Percentiles rank a stretch among this genome's conserved stretches.
Conservation (phyloP, 305 asterid species). For the Caryopteris hybrid region DNA sequence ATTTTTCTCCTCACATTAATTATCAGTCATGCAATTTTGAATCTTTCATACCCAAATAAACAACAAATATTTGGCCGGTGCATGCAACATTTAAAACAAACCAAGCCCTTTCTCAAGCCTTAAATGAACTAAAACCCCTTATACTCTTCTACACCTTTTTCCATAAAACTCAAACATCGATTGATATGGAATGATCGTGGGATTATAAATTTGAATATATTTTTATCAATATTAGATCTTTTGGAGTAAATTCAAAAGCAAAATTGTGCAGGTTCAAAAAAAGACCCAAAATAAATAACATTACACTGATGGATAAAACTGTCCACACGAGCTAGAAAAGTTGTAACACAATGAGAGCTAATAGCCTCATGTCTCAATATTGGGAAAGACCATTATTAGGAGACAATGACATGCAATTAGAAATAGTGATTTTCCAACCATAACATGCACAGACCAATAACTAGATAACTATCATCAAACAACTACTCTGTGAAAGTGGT, state of each 20-base stretch:
- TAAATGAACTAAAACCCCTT: too few species aligned
- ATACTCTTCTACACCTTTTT: too few species aligned
- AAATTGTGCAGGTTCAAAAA: too few species aligned
- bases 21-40: not conserved
- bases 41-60: not conserved
- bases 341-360: too few species aligned
- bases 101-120: not conserved
- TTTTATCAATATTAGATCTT: too few species aligned
- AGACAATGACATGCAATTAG: conserved; percentile 16
- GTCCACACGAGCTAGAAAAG: too few species aligned
- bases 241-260: too few species aligned
- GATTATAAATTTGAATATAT: too few species aligned
- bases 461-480: not conserved
- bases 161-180: too few species aligned
- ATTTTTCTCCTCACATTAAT: not conserved
- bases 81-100: not conserved
- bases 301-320: too few species aligned
- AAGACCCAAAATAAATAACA: too few species aligned
- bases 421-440: not conserved
- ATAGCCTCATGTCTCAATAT: not conserved
- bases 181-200: too few species aligned
- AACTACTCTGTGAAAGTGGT: not conserved
- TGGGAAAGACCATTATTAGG: not conserved
- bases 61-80: conserved; percentile 9
- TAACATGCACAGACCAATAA: not conserved